phyloP scores from a whole-genome alignment of 192 early-diverging fungal species.

The Linderina pennispora region DNA sequence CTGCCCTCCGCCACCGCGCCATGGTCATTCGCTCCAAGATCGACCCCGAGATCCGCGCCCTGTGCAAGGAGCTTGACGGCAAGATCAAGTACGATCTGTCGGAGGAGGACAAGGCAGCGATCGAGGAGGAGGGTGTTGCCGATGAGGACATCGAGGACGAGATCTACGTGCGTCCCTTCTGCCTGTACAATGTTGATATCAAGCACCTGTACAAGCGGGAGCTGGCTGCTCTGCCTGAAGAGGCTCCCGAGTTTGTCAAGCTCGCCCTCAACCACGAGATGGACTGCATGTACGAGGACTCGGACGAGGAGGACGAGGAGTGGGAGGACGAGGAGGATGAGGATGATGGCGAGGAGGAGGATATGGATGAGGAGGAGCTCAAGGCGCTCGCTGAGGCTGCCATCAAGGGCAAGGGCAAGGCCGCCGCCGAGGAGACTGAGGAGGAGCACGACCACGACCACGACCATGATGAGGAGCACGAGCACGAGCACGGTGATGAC shows the following conservation, averaged over 20 bases:
- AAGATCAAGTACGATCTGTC: constrained; percentile 42
- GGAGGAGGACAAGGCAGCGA: constrained; percentile 30
- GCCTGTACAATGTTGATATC: constrained; percentile 42
- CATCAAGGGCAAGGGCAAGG: constrained; percentile 19
- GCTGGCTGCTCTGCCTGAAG: constrained; percentile 33
- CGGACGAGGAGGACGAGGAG: constrained; percentile 33
- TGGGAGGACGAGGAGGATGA: constrained; percentile 16
- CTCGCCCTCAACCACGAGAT: constrained; percentile 46
- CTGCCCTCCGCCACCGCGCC: constrained; percentile 35
- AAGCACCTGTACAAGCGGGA: constrained; percentile 40
- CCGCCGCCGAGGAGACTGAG: constrained; percentile 5
- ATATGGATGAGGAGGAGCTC: constrained; percentile 9
- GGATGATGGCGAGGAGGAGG: constrained; percentile 17
- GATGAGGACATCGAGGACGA: constrained; percentile 43
- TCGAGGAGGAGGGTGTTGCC: constrained; percentile 31
- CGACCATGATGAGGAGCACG: constrained; percentile 24
- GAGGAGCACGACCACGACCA: constrained; percentile 28
- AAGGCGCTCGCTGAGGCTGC: constrained; percentile 2
- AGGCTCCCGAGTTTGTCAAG: constrained; percentile 34
- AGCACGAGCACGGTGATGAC: constrained; percentile 10
- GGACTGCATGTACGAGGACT: constrained; percentile 41
- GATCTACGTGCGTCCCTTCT: constrained; percentile 43
- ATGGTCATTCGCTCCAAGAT: constrained; percentile 35
- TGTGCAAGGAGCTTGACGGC: constrained; percentile 44
- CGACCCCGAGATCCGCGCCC: constrained; percentile 24